Percentiles rank a stretch among this genome's conserved stretches.
phyloP scores from a whole-genome alignment of 495 filamentous ascomycete genomes.

The Mycothermus thermophilus region DNA sequence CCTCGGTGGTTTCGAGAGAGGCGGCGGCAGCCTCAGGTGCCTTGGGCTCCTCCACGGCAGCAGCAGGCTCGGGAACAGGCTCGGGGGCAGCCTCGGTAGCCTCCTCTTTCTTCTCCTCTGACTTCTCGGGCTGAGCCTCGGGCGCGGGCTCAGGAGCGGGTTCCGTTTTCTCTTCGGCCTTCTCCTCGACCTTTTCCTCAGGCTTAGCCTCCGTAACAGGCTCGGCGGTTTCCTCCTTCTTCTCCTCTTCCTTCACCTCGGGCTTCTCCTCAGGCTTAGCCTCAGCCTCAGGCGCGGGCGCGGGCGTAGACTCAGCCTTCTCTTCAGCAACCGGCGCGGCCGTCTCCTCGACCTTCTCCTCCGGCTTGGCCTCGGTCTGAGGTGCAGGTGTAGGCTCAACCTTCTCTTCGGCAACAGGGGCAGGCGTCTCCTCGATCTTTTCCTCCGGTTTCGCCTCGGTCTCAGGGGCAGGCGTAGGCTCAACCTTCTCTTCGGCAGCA shows the following conservation, averaged over 20 bases:
- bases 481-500: not conserved
- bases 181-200: not conserved
- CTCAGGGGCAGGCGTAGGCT: not conserved
- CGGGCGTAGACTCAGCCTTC: not conserved
- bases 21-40: too few relatives aligned
- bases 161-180: not conserved
- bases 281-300: not conserved
- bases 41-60: too few relatives aligned
- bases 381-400: not conserved
- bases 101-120: too few relatives aligned
- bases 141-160: not conserved
- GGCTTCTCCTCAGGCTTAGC: not conserved
- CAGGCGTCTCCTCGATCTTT: not conserved
- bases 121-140: too few relatives aligned
- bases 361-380: slow-evolving; percentile 8
- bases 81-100: too few relatives aligned
- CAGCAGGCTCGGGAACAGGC: too few relatives aligned
- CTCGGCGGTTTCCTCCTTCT: not conserved
- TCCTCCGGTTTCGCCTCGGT: not conserved
- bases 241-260: not conserved
- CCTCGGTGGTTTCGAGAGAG: slow-evolving; percentile 65
- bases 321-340: not conserved
- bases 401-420: too few relatives aligned
- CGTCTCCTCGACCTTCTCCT: slow-evolving; percentile 1
- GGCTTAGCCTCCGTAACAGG: too few relatives aligned